A percentile compares a stretch with the other conserved stretches of the same genome.
Conservation (phyloP, 169 alveolate species). For the Plasmodium gonderi region DNA sequence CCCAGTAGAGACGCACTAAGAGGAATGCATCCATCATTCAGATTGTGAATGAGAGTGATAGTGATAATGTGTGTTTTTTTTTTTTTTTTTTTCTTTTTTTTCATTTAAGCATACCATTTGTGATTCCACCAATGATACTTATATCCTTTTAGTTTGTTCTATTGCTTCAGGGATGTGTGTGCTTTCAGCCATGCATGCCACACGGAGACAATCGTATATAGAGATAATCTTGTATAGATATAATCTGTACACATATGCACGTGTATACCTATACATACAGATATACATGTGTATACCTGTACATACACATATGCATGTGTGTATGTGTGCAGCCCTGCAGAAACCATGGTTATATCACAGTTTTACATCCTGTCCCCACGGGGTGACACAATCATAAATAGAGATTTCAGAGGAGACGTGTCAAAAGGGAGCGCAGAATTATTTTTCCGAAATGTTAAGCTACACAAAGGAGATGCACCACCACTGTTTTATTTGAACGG, state of each 20-base stretch:
- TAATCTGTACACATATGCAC: neutral
- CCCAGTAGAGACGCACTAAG: no score
- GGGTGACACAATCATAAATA: constrained; percentile 94
- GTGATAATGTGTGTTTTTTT: no score
- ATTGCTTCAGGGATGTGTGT: no score
- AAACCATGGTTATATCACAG: constrained; percentile 89
- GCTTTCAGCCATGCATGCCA: no score
- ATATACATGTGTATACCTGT: neutral
- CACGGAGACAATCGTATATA: neutral
- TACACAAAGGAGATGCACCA: constrained; percentile 86
- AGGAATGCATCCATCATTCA: no score
- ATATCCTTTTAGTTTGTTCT: no score
- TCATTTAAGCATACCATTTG: no score
- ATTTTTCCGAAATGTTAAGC: constrained; percentile 92
- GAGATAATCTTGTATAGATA: neutral
- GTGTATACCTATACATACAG: no score
- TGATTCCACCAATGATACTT: no score
- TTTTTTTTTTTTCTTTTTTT: no score
- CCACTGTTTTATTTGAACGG: constrained; percentile 90
- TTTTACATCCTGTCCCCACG: constrained; percentile 93
- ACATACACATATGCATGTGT: neutral
- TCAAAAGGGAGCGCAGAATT: constrained; percentile 91
- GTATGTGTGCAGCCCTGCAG: neutral
- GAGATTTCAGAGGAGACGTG: constrained; percentile 94
- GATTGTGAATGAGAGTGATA: no score